Base-by-base conservation (phyloP, 192 early-diverging fungal genomes). In the Rhizoclosmatium globosum region DNA sequence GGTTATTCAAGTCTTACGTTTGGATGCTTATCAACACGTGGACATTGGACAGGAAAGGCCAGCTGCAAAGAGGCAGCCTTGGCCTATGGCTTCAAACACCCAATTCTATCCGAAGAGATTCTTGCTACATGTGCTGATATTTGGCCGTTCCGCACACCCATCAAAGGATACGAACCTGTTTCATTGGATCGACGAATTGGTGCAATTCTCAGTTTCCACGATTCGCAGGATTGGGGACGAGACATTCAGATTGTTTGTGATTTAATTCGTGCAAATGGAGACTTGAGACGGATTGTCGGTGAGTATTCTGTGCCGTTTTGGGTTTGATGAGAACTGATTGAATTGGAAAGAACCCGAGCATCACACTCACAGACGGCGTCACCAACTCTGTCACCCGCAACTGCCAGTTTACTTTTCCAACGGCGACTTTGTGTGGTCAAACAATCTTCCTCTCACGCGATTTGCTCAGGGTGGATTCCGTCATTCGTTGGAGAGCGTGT, bases 381-480 rank as follows among this genome's bases (percentile, higher is more conserved):
- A 66, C 43, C 6, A 76, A 71, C 6, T 15, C 48, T 6, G 21
- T 41, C 74, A 38, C 31, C 38, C 91, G 92, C 75, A 82, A 79
- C 61, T 92, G 2, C 95, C 95, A 2, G 72, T 97, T n/a, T 97
- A 92, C 82, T 73, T 84, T 78, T 84, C 78, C 64, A 83, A 82
- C 23, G 59, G 61, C 41, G 83, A 80, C 74, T 86, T 93, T 86
- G 82, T 96, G 7, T 98, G 94, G 93, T 92, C 90, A 76, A 96
- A 94, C 79, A 94, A 96, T 21, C 95, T 87, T 57, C 90, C 92
- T 21, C 79, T 85, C 0, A 90, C 91, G 56, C 84, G 96, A 45
- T 92, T 94, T 71, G 95, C 83, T 19, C 96, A 98, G 84, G 95
- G 96, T 13, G 87, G 93, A 3, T 95, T 94, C 86, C 91, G 91